A percentile compares a stretch with the other conserved stretches of the same genome.
These are phyloP conservation scores for Cystobasidium sp. DNA, from an alignment of 1,284 basidiomycete species.

Conservation along the genomic window DNA sequence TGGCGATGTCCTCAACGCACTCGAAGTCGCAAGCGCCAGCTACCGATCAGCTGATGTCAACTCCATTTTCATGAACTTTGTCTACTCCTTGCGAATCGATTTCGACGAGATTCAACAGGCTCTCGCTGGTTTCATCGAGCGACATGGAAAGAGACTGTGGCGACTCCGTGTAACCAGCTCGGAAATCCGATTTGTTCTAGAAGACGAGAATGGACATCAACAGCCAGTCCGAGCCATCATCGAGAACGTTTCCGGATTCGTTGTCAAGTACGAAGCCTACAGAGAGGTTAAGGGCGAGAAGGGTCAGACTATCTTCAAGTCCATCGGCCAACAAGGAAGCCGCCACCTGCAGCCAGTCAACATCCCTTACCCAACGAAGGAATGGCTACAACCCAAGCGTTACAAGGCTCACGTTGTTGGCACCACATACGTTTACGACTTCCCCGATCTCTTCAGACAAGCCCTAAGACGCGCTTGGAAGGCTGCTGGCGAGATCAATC, in stretches of 20 bases:
- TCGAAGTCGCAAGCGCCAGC: slow-evolving; percentile 86
- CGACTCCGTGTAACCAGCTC: slow-evolving; percentile 96
- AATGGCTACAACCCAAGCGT: slow-evolving; percentile 97
- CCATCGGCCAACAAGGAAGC: slow-evolving; percentile 86
- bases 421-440: slow-evolving; percentile 97
- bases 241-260: slow-evolving; percentile 97
- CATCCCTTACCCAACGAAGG: slow-evolving; percentile 92
- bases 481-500: slow-evolving; percentile 64
- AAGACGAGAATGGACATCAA: slow-evolving; percentile 88
- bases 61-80: slow-evolving; percentile 53
- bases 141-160: slow-evolving; percentile 97
- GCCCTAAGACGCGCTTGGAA: slow-evolving; percentile 92
- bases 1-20: slow-evolving; percentile 88
- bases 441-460: slow-evolving; percentile 97
- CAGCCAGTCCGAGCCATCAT: slow-evolving; percentile 96
- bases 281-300: slow-evolving; percentile 97
- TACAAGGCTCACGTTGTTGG: slow-evolving; percentile 99
- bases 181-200: slow-evolving; percentile 93
- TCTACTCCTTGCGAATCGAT: slow-evolving; percentile 92
- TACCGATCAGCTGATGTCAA: slow-evolving; percentile 66
- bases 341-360: slow-evolving; percentile 91
- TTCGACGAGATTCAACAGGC: slow-evolving; percentile 96
- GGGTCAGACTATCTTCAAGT: slow-evolving; percentile 90
- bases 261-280: slow-evolving; percentile 98
- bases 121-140: slow-evolving; percentile 95